phyloP scores from a whole-genome alignment of 306 rosid genomes.

The Fagus sylvatica region DNA sequence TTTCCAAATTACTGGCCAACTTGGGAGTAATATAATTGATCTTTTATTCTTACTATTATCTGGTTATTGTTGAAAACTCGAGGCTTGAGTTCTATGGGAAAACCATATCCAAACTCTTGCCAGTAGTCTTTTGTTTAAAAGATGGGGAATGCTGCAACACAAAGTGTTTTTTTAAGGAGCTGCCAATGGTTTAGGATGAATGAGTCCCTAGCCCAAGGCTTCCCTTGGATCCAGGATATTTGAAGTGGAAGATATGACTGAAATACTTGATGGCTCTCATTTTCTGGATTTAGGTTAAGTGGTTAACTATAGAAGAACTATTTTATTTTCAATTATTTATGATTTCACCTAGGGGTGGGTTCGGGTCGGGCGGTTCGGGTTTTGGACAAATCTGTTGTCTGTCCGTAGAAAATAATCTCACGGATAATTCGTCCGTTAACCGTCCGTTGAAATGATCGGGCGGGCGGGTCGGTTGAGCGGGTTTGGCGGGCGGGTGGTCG shows the following conservation, averaged over 20 bases:
- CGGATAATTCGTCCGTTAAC: no score
- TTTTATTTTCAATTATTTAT: neutral
- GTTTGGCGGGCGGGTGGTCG: no score
- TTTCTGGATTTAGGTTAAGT: neutral
- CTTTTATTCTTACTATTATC: neutral
- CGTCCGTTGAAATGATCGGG: no score
- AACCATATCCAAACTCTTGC: neutral
- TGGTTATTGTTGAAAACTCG: neutral
- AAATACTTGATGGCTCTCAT: neutral
- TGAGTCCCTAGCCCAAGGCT: neutral
- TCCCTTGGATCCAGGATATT: conserved; percentile 42
- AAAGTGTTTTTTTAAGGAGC: neutral
- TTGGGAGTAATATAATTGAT: neutral
- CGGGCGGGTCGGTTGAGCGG: no score
- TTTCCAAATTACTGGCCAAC: neutral
- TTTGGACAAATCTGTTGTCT: no score
- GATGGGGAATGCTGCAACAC: neutral
- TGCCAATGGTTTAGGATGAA: neutral
- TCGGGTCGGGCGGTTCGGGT: no score
- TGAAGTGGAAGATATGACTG: no score
- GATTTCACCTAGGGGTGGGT: no score
- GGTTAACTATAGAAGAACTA: neutral
- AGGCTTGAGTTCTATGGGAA: neutral
- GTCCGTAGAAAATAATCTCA: no score
- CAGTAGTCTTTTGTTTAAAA: neutral